Evolutionary conservation across 2,329 filamentous ascomycete genomes (phyloP).

Genomic region (Fusarium armeniacum): DNA sequence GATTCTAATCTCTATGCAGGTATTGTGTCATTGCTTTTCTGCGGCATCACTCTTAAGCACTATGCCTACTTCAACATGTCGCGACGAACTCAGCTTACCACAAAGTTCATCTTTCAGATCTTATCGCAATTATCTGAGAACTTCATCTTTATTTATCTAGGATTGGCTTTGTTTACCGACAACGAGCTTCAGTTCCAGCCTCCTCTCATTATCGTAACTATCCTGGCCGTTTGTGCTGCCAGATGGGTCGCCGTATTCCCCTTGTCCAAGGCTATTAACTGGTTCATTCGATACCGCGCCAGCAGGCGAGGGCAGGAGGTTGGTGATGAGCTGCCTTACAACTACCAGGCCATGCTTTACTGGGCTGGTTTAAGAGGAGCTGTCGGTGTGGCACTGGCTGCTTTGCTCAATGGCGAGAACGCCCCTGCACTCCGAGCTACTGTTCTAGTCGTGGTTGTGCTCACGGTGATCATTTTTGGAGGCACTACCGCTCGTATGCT

Average conservation of each 20-base stretch:
- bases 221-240: constrained; percentile 91
- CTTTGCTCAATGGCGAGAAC: constrained; percentile 86
- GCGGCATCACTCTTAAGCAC: constrained; percentile 97
- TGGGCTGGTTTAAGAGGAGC: constrained; percentile 97
- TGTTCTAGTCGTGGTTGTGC: constrained; percentile 95
- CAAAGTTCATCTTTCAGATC: constrained; percentile 97
- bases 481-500: constrained; percentile 98
- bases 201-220: constrained; percentile 92
- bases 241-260: constrained; percentile 97
- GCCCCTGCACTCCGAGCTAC: constrained; percentile 88
- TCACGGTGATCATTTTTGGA: constrained; percentile 98
- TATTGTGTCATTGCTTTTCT: constrained; percentile 96
- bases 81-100: constrained; percentile 93
- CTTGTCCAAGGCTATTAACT: constrained; percentile 89
- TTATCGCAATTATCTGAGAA: constrained; percentile 97
- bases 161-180: constrained; percentile 94
- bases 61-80: constrained; percentile 99
- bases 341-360: constrained; percentile 99
- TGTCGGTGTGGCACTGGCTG: constrained; percentile 93
- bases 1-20: constrained; percentile 65
- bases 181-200: constrained; percentile 90
- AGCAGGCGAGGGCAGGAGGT: constrained; percentile 79
- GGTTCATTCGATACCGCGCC: constrained; percentile 89
- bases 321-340: constrained; percentile 90
- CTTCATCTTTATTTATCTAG: constrained; percentile 99